Conservation (phyloP, 139 green algal species). For the Closterium sp. region DNA sequence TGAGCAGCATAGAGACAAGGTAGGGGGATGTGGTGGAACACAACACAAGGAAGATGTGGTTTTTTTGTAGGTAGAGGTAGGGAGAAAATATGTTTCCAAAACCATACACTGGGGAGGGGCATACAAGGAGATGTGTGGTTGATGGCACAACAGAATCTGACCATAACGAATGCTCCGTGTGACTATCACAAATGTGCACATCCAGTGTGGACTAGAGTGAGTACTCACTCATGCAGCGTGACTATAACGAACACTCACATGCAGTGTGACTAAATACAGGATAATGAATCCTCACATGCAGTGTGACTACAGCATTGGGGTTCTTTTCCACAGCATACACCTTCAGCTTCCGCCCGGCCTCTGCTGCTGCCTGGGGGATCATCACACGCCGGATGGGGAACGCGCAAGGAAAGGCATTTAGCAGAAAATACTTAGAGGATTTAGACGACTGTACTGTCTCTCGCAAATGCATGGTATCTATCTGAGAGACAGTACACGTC, state of each 20-base stretch:
- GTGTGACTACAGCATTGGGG: constrained; percentile 88
- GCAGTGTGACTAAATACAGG: constrained; percentile 82
- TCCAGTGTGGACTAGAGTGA: not conserved
- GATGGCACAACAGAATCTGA: too few relatives aligned
- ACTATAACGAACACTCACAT: constrained; percentile 43
- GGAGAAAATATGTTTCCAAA: too few relatives aligned
- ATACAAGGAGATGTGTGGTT: too few relatives aligned
- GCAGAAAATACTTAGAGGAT: too few relatives aligned
- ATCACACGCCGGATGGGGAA: not conserved
- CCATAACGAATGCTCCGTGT: too few relatives aligned
- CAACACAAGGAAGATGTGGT: too few relatives aligned
- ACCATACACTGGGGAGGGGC: too few relatives aligned
- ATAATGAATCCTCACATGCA: constrained; percentile 61
- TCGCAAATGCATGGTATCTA: too few relatives aligned
- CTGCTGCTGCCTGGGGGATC: constrained; percentile 39
- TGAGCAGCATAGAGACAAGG: not conserved
- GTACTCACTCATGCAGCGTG: not conserved
- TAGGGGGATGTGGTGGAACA: not conserved
- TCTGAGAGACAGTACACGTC: too few relatives aligned
- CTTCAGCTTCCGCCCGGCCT: constrained; percentile 52
- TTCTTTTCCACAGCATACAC: constrained; percentile 99
- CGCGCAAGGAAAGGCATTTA: not conserved
- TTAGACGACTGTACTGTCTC: too few relatives aligned
- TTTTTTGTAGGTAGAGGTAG: too few relatives aligned
- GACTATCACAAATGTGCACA: too few relatives aligned